A percentile compares a stretch with the other conserved stretches of the same genome.
Evolutionary conservation across 805 yeast genomes (phyloP).

Genomic region (Metschnikowia arizonensis): DNA sequence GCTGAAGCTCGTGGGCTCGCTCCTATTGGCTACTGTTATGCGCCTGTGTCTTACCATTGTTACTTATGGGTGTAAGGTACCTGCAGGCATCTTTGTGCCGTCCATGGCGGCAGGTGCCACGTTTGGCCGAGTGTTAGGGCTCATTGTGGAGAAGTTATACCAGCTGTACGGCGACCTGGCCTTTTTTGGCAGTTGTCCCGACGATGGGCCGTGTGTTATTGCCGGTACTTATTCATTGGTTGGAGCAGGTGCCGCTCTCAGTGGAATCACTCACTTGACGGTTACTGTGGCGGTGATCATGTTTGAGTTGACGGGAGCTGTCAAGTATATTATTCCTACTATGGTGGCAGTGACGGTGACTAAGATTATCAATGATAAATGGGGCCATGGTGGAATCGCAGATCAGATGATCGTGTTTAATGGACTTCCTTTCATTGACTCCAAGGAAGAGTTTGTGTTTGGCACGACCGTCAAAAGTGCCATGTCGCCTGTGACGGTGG

Average conservation of each 20-base stretch:
- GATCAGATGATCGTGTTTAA: conserved; percentile 90
- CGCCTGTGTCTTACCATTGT: conserved; percentile 71
- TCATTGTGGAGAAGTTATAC: conserved; percentile 51
- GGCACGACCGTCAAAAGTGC: conserved; percentile 47
- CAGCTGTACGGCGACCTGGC: conserved; percentile 32
- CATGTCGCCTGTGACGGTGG: conserved; percentile 48
- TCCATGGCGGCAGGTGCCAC: conserved; percentile 97
- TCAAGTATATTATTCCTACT: conserved; percentile 85
- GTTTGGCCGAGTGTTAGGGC: conserved; percentile 83
- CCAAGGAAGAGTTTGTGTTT: conserved; percentile 63
- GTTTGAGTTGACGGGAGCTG: conserved; percentile 96
- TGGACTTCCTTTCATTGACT: conserved; percentile 78
- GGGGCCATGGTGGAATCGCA: conserved; percentile 86
- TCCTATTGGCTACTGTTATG: conserved; percentile 65
- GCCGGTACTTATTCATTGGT: conserved; percentile 94
- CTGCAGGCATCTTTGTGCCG: conserved; percentile 97
- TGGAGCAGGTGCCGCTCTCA: conserved; percentile 93
- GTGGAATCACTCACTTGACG: conserved; percentile 91
- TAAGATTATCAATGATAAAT: conserved; percentile 67
- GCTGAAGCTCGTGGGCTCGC: conserved; percentile 44
- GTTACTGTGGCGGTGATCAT: conserved; percentile 91
- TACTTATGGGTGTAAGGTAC: conserved; percentile 90
- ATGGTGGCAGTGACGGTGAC: conserved; percentile 94
- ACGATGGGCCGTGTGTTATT: conserved; percentile 56
- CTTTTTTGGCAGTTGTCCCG: conserved; percentile 31